Evolutionary conservation across 2,329 filamentous ascomycete genomes (phyloP), one percentile per base, ranked within the genome.

Genomic region (Teratosphaeria zuluensis): DNA sequence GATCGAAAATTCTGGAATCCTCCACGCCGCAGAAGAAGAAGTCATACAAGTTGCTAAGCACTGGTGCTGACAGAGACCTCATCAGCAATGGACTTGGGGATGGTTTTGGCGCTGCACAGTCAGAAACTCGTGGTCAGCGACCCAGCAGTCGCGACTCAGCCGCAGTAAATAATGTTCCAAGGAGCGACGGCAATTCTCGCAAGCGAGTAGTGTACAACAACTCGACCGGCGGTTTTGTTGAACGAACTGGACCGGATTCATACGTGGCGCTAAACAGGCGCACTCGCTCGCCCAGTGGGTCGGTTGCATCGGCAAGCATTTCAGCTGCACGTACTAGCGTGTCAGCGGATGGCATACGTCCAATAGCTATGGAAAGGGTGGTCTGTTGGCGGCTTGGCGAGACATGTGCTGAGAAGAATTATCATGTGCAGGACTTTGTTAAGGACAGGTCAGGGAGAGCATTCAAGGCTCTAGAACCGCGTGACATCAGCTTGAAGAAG

Each of bases 51-150:
- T 60, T 51, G 58, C 14, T 4, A 19, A 56, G 58, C 31, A 38
- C 42, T 14, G 58, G 58, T 7, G 56, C 56, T 51, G 58, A 60
- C 21, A 31, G 31, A 51, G 55, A 60, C 7, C 55, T 58, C 31
- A 56, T 60, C 16, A 38, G n/a, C 24, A 19, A 24, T 21, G 24
- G 58, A 19, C 19, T 32, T 54, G 33, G n/a, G 28, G 24, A 24
- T n/a, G 35, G 58, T 16, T 31, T 32, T 54, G 33, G 33, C 5
- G 33, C 14, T 31, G 38, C n/a, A 42, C 8, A 12, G 11, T 42
- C 35, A 4, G 11, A 12, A 5, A 42, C 14, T 16, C 4, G n/a
- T 16, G 12, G 16, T 51, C 12, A 14, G 35, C 28, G 12, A 24
- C 24, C 33, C 9, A 19, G 14, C 9, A 14, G 19, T 28, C 12